Base-by-base conservation (phyloP, 495 filamentous ascomycete species). In the Astrothelium subdiscretum region DNA sequence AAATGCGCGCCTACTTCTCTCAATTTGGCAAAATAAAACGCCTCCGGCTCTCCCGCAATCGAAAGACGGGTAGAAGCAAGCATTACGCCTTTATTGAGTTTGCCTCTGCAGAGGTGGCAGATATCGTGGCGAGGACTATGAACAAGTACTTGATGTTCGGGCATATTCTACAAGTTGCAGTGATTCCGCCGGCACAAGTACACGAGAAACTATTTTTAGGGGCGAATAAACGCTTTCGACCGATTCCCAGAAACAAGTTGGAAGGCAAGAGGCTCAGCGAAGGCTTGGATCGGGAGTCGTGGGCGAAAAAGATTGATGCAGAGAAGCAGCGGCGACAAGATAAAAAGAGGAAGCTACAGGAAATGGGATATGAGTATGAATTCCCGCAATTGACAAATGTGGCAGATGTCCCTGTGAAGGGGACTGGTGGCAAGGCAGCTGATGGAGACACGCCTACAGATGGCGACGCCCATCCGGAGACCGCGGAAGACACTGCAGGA, bases 1-100 rank as follows among this genome's bases (percentile, higher is more conserved):
- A 97, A 75, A 96, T 98, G 88, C 84, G 84, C 58, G 79, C 82
- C 52, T 98, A 97, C 79, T 97, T 97, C 71, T 81, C 84, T n/a
- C 94, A 97, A 74, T 98, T 98, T 70, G 95, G 94, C 71, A 78
- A 83, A 2, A 89, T 98, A 67, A 83, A 78, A 58, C 83, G 82
- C 58, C 82, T 98, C 32, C 85, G 92, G 65, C 83, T 98, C 38
- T 94, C 91, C 3, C 89, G 95, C 63, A 97, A 95, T 80, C 85
- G 83, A 67, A 85, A 86, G 71, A 97, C 91, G 26, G 94, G 95
- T 59, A 80, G 81, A 40, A 89, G 86, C 67, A 92, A 89, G 76
- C 94, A 97, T 78, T 94, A 87, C 69, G 94, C 90, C 10, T 97
- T 96, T 73, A 80, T 98, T 67, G 89, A 97, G 72, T 98, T 98